Conservation (phyloP, 176 grass and related monocot genomes). For the Elaeis guineensis region DNA sequence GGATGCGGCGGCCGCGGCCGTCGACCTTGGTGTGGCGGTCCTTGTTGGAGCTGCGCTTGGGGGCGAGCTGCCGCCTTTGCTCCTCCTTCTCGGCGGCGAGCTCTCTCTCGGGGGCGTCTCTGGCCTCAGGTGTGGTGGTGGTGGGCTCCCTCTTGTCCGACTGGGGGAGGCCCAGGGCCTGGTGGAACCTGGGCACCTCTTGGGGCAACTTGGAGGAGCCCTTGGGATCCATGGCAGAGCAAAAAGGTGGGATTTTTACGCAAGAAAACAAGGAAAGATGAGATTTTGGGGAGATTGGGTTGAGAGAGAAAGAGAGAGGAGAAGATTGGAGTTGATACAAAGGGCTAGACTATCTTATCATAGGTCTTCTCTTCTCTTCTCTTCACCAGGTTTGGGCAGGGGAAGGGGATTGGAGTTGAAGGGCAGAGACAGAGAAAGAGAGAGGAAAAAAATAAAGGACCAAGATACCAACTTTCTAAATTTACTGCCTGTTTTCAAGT, state of each 20-base stretch:
- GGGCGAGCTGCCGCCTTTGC: constrained; percentile 8
- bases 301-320: too few relatives aligned
- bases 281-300: too few relatives aligned
- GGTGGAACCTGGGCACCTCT: background rate
- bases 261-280: too few relatives aligned
- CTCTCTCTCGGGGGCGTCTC: background rate
- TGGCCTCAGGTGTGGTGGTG: background rate
- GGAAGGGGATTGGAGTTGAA: background rate
- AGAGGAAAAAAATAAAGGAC: background rate
- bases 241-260: background rate
- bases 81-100: background rate
- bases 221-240: background rate
- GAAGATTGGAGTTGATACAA: too few relatives aligned
- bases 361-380: background rate
- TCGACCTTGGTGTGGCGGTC: constrained; percentile 22
- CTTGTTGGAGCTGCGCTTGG: constrained; percentile 19
- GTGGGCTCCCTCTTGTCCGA: constrained; percentile 1
- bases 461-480: constrained; percentile 6
- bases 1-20: constrained; percentile 14
- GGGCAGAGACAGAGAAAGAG: background rate
- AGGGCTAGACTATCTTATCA: background rate
- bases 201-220: background rate
- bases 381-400: background rate
- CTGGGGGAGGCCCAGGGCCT: constrained; percentile 1
- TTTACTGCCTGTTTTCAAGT: background rate